Evolutionary conservation across 2,329 filamentous ascomycete species (phyloP).

Genomic region (Alternaria hordeiaustralica): DNA sequence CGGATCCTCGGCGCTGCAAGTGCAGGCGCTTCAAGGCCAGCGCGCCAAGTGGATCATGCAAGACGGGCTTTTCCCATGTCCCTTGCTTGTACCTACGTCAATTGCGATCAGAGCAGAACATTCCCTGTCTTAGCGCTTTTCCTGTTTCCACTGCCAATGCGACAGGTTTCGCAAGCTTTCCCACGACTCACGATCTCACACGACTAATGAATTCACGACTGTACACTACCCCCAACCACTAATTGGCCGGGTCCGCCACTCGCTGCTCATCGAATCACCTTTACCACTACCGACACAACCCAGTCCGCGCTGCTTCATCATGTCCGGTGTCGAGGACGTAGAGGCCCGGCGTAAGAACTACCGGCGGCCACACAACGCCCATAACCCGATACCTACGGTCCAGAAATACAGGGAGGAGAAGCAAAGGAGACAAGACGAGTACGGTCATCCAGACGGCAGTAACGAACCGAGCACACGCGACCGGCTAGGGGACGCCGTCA

Average conservation of each 20-base stretch:
- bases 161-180: not conserved
- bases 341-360: conserved; percentile 46
- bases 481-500: conserved; percentile 46
- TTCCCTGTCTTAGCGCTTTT: conserved; percentile 15
- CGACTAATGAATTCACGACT: conserved; percentile 3
- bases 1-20: conserved; percentile 25
- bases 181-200: not conserved
- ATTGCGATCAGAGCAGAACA: conserved; percentile 21
- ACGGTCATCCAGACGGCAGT: conserved; percentile 29
- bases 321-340: conserved; percentile 54
- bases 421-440: conserved; percentile 48
- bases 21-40: conserved; percentile 17
- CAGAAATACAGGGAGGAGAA: conserved; percentile 56
- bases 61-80: conserved; percentile 9
- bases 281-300: not conserved
- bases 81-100: conserved; percentile 30
- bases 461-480: conserved; percentile 44
- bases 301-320: conserved; percentile 16
- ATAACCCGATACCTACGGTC: conserved; percentile 56
- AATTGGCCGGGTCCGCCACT: not conserved
- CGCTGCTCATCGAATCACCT: conserved; percentile 3
- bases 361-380: conserved; percentile 52
- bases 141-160: conserved; percentile 17
- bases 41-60: conserved; percentile 24
- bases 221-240: not conserved